These are phyloP conservation scores for Arxiozyma bovina DNA, from an alignment of 1,139 yeast species.

Conservation along the genomic window DNA sequence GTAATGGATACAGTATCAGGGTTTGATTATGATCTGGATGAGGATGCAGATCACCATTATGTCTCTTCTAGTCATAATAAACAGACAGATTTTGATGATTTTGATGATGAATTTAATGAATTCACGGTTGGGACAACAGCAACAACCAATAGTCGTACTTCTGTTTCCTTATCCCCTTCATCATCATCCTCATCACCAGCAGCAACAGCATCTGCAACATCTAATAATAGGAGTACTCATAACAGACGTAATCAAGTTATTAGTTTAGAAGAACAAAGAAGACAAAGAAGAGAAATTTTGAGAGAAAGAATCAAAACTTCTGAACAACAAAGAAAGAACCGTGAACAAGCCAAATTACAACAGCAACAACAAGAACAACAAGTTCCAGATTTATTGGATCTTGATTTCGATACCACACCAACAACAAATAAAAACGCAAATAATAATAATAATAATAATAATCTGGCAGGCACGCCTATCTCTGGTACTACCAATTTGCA, in stretches of 20 bases:
- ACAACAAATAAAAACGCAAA: slow-evolving; percentile 2
- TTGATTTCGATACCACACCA: slow-evolving; percentile 12
- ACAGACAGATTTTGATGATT: slow-evolving; percentile 17
- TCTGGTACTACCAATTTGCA: slow-evolving; percentile 1
- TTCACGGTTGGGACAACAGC: not conserved
- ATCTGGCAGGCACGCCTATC: not conserved
- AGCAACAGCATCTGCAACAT: not conserved
- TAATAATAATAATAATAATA: not conserved
- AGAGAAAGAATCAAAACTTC: slow-evolving; percentile 29
- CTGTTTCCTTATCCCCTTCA: not conserved
- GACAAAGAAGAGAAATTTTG: slow-evolving; percentile 30
- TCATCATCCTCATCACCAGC: not conserved
- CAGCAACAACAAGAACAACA: slow-evolving; percentile 5
- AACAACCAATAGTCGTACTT: not conserved
- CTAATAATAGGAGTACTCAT: not conserved
- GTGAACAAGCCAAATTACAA: not conserved
- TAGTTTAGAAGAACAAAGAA: slow-evolving; percentile 27
- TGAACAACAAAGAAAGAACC: slow-evolving; percentile 25
- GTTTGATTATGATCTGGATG: slow-evolving; percentile 16
- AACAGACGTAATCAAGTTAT: not conserved
- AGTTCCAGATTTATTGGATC: slow-evolving; percentile 17
- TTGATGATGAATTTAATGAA: slow-evolving; percentile 5
- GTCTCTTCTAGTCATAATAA: slow-evolving; percentile 12
- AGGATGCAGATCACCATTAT: slow-evolving; percentile 14
- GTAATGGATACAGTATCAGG: slow-evolving; percentile 7